Percentiles rank a stretch among this genome's conserved stretches.
These are phyloP conservation scores for Mesotaenium endlicherianum DNA, from an alignment of 139 green algal species.

Conservation along the genomic window DNA sequence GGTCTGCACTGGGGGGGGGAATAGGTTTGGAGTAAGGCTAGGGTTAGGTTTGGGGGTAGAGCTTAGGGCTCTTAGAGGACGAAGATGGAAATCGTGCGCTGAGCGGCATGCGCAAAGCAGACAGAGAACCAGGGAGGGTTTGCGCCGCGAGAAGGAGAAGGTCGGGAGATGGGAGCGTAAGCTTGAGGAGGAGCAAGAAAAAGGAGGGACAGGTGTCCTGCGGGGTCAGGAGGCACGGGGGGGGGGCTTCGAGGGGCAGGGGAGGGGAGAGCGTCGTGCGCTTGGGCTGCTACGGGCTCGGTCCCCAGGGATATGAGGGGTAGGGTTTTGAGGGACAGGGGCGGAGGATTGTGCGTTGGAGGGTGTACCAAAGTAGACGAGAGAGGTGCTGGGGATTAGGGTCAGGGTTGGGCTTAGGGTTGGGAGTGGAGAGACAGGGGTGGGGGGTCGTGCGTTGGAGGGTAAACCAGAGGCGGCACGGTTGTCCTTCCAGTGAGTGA, in stretches of 20 bases:
- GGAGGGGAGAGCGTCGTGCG: neutral
- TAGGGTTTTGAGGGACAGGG: neutral
- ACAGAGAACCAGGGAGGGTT: too few relatives aligned
- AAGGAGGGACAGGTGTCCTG: too few relatives aligned
- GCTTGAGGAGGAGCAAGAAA: too few relatives aligned
- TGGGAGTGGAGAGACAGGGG: neutral
- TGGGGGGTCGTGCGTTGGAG: neutral
- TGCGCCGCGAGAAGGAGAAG: too few relatives aligned
- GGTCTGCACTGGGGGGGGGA: too few relatives aligned
- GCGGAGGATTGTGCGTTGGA: neutral
- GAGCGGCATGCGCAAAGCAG: too few relatives aligned
- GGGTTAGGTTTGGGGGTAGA: neutral
- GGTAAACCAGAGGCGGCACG: neutral
- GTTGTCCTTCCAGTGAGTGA: constrained; percentile 3
- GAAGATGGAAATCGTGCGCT: too few relatives aligned
- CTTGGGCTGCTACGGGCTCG: neutral
- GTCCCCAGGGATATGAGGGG: neutral
- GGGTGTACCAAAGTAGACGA: neutral
- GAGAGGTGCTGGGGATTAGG: neutral
- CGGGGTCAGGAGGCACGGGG: neutral
- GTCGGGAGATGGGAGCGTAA: too few relatives aligned
- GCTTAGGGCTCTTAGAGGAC: too few relatives aligned
- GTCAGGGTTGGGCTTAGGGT: neutral
- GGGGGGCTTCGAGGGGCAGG: neutral
- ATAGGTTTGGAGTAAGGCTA: neutral